Evolutionary conservation across 176 grass and related monocot genomes (phyloP).

Genomic region (Otatea glauca): DNA sequence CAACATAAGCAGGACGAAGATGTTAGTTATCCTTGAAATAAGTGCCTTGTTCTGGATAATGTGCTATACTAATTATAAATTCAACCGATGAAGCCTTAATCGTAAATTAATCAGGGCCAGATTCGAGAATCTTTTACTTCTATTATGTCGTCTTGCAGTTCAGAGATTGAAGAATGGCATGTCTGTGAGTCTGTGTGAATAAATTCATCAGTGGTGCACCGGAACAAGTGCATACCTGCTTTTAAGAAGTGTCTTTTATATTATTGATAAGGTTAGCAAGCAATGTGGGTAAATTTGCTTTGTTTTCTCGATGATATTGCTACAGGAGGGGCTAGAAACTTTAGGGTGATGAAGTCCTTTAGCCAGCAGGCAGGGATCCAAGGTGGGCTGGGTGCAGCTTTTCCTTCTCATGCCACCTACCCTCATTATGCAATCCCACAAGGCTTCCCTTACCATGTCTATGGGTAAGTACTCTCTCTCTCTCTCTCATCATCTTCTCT

Average conservation of each 20-base stretch:
- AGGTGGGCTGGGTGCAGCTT: conserved; percentile 77
- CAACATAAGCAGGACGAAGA: conserved; percentile 40
- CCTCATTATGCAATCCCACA: conserved; percentile 97
- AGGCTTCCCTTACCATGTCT: conserved; percentile 91
- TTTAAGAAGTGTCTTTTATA: conserved; percentile 31
- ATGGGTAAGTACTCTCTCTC: conserved; percentile 54
- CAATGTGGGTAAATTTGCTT: conserved; percentile 30
- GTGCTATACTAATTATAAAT: conserved; percentile 21
- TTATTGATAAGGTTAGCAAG: conserved; percentile 37
- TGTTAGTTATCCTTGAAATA: conserved; percentile 56
- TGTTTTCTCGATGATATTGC: conserved; percentile 18
- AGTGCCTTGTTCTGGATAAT: conserved; percentile 39
- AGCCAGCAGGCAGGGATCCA: conserved; percentile 71
- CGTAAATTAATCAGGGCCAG: conserved; percentile 38
- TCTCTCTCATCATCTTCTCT: conserved; percentile 7
- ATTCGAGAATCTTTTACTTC: conserved; percentile 66
- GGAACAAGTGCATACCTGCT: conserved; percentile 19
- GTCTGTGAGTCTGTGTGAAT: conserved; percentile 16
- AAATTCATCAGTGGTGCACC: conserved; percentile 14
- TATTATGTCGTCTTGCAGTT: conserved; percentile 48
- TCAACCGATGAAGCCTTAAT: conserved; percentile 30
- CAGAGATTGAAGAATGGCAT: conserved; percentile 20
- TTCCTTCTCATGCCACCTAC: conserved; percentile 82
- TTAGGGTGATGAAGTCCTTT: conserved; percentile 89
- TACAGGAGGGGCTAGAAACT: conserved; percentile 80